Conservation (phyloP, 2,329 filamentous ascomycete species). For the Hypoxylon sp. region DNA sequence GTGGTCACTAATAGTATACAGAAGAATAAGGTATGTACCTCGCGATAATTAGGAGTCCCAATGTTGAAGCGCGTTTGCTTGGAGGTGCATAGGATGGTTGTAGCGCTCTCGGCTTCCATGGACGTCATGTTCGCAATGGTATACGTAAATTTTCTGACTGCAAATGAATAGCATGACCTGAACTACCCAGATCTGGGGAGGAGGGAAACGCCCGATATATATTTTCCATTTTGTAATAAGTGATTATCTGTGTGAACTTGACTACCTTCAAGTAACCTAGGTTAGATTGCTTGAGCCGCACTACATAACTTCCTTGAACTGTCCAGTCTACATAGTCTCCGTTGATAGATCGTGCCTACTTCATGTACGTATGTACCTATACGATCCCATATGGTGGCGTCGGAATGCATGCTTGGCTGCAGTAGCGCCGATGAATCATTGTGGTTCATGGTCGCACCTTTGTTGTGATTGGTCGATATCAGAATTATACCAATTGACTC, state of each 20-base stretch:
- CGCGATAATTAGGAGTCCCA: conserved; percentile 68
- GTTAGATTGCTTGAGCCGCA: conserved; percentile 6
- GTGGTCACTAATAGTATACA: too few species aligned
- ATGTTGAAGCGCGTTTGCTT: conserved; percentile 78
- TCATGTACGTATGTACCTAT: conserved; percentile 1
- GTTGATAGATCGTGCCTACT: conserved; percentile 5
- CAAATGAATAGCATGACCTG: background rate
- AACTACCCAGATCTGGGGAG: background rate
- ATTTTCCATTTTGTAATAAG: conserved; percentile 6
- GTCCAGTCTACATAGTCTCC: too few species aligned
- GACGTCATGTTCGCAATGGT: conserved; percentile 59
- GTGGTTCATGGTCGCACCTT: conserved; percentile 35
- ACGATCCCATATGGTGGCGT: conserved; percentile 27
- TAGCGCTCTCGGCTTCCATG: conserved; percentile 65
- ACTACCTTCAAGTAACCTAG: background rate
- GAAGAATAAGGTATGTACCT: conserved; percentile 62
- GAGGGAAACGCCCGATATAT: conserved; percentile 9
- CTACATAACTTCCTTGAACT: background rate
- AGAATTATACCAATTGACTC: conserved; percentile 25
- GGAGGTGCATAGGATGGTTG: conserved; percentile 73
- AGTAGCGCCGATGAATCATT: conserved; percentile 52
- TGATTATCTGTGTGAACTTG: background rate
- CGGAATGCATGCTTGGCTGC: conserved; percentile 24
- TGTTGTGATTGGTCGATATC: conserved; percentile 42
- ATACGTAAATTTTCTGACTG: background rate